A percentile compares a stretch with the other conserved stretches of the same genome.
These are phyloP conservation scores for Leccinum subfulvum DNA, from an alignment of 1,284 basidiomycete species.

Conservation along the genomic window DNA sequence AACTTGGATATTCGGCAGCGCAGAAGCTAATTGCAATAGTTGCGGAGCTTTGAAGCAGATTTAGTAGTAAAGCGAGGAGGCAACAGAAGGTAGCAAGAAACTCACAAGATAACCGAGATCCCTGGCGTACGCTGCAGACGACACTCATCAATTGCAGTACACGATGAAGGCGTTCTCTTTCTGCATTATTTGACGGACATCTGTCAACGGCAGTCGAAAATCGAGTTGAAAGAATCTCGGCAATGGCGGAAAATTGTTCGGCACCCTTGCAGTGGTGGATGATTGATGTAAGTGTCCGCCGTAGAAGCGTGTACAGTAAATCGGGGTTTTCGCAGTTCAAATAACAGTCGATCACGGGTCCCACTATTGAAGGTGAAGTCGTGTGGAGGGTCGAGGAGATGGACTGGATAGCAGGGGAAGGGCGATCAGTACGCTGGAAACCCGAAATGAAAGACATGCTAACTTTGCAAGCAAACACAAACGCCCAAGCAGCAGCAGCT, in stretches of 20 bases:
- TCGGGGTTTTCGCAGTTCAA: conserved; percentile 45
- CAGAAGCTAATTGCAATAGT: conserved; percentile 44
- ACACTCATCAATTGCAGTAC: conserved; percentile 51
- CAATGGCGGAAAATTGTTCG: conserved; percentile 60
- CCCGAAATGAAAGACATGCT: conserved; percentile 16
- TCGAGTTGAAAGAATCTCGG: conserved; percentile 49
- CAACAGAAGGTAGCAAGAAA: conserved; percentile 7
- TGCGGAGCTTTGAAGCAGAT: conserved; percentile 43
- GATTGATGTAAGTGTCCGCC: conserved; percentile 74
- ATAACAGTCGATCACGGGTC: conserved; percentile 53
- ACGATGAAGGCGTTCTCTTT: conserved; percentile 36
- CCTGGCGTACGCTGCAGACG: conserved; percentile 59
- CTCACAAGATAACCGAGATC: conserved; percentile 60
- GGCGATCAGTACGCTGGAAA: conserved; percentile 5
- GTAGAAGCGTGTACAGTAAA: conserved; percentile 53
- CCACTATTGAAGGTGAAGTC: conserved; percentile 61
- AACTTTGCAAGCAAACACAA: conserved; percentile 74
- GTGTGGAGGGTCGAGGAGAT: conserved; percentile 81
- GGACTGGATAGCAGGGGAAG: conserved; percentile 43
- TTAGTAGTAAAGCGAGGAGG: background rate
- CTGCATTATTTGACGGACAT: conserved; percentile 14
- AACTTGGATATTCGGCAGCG: conserved; percentile 42
- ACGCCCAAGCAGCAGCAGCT: conserved; percentile 63
- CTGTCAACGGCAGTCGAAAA: conserved; percentile 26
- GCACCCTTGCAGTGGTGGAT: conserved; percentile 76